phyloP scores from a whole-genome alignment of 805 yeast species.

The Kazachstania kunashirensis region DNA sequence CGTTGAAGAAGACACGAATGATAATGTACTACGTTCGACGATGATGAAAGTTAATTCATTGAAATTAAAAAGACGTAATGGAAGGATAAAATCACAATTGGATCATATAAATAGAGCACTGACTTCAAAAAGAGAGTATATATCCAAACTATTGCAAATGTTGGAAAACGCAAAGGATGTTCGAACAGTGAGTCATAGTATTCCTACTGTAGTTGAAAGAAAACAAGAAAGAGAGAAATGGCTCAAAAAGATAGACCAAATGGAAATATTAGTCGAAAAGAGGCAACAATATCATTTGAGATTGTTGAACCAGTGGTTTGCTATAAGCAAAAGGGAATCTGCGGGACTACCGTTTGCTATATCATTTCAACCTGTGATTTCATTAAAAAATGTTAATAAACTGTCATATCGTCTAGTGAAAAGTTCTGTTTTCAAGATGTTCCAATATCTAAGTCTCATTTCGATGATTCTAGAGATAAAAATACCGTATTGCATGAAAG shows the following conservation, averaged over 20 bases:
- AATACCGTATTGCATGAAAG: slow-evolving; percentile 9
- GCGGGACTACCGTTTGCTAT: slow-evolving; percentile 19
- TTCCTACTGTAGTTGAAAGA: too few relatives aligned
- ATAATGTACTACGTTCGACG: neutral
- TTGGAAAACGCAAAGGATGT: too few relatives aligned
- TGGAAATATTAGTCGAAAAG: slow-evolving; percentile 4
- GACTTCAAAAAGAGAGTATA: neutral
- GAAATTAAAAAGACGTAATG: neutral
- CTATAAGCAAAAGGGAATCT: slow-evolving; percentile 14
- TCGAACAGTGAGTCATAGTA: too few relatives aligned
- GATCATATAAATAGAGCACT: neutral
- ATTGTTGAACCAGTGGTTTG: slow-evolving; percentile 16
- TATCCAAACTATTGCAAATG: too few relatives aligned
- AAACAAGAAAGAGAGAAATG: too few relatives aligned
- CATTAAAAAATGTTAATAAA: slow-evolving; percentile 14
- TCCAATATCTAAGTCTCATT: slow-evolving; percentile 13
- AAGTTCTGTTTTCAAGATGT: slow-evolving; percentile 17
- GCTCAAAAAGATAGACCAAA: slow-evolving; percentile 1
- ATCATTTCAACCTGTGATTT: slow-evolving; percentile 20
- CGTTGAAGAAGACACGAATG: too few relatives aligned
- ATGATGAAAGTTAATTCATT: neutral
- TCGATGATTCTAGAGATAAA: slow-evolving; percentile 9
- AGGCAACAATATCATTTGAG: slow-evolving; percentile 8
- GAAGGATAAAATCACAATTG: neutral
- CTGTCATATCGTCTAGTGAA: slow-evolving; percentile 15